A percentile compares a stretch with the other conserved stretches of the same genome.
Conservation (phyloP, 257 asterid genomes). For the Fraxinus excelsior region DNA sequence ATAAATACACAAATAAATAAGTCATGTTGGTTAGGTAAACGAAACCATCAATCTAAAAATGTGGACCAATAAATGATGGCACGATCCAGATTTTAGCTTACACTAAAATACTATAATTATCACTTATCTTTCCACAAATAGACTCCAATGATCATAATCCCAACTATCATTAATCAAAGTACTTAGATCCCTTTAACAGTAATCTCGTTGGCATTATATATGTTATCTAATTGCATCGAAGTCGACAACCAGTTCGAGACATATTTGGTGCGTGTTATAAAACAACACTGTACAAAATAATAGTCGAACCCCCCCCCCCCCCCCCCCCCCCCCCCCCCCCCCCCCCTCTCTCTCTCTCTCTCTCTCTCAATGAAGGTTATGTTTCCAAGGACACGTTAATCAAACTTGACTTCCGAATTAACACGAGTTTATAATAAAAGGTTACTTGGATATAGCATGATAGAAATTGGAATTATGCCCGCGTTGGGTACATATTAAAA, state of each 20-base stretch:
- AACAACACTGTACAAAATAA: not conserved
- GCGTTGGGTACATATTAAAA: no score
- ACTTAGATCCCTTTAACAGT: not conserved
- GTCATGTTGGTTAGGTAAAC: constrained; percentile 25
- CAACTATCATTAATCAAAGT: constrained; percentile 19
- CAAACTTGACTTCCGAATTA: no score
- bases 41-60: constrained; percentile 26
- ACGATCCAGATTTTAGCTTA: constrained; percentile 26
- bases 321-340: no score
- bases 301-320: not conserved
- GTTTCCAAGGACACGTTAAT: no score
- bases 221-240: not conserved
- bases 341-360: no score
- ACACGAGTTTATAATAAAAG: no score
- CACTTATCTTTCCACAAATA: constrained; percentile 44
- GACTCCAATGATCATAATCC: constrained; percentile 26
- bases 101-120: constrained; percentile 43
- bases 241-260: not conserved
- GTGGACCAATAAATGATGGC: constrained; percentile 46
- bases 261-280: not conserved
- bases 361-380: no score
- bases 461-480: no score
- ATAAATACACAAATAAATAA: no score
- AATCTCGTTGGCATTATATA: constrained; percentile 1
- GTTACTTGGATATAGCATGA: no score